Evolutionary conservation across 805 yeast species (phyloP).

Genomic region (Wickerhamiella nectarea): DNA sequence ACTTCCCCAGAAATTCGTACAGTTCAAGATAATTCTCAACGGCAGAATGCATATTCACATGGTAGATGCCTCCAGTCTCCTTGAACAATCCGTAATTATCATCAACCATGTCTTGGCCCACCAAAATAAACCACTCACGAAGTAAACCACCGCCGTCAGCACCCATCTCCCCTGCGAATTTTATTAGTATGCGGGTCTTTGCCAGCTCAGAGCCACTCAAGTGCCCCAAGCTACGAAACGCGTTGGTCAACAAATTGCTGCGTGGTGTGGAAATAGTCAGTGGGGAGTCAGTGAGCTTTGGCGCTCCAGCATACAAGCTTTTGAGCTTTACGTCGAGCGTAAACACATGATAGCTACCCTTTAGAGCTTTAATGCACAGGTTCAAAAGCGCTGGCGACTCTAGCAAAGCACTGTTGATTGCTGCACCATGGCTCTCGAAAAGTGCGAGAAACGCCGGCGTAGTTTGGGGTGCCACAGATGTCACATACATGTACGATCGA

Average conservation of each 20-base stretch:
- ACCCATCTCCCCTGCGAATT: conserved; percentile 98
- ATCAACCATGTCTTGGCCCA: conserved; percentile 96
- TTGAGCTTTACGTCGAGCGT: background rate
- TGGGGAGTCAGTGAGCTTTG: background rate
- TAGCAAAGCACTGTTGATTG: background rate
- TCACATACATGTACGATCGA: background rate
- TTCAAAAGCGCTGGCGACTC: background rate
- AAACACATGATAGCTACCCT: background rate
- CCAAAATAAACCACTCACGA: conserved; percentile 87
- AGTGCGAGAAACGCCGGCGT: background rate
- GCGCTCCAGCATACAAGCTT: background rate
- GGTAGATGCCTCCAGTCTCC: conserved; percentile 94
- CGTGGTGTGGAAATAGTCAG: background rate
- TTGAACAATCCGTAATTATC: conserved; percentile 95
- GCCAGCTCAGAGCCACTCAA: background rate
- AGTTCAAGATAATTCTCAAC: conserved; percentile 94
- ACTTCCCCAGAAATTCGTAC: conserved; percentile 96
- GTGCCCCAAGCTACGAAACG: background rate
- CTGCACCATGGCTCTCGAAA: background rate
- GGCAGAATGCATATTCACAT: conserved; percentile 92
- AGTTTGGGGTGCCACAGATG: background rate
- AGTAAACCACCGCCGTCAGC: conserved; percentile 99
- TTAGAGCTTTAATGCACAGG: background rate
- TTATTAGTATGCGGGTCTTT: conserved; percentile 93
- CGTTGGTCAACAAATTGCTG: background rate